Conservation (phyloP, 805 yeast species). For the Metschnikowia matae region DNA sequence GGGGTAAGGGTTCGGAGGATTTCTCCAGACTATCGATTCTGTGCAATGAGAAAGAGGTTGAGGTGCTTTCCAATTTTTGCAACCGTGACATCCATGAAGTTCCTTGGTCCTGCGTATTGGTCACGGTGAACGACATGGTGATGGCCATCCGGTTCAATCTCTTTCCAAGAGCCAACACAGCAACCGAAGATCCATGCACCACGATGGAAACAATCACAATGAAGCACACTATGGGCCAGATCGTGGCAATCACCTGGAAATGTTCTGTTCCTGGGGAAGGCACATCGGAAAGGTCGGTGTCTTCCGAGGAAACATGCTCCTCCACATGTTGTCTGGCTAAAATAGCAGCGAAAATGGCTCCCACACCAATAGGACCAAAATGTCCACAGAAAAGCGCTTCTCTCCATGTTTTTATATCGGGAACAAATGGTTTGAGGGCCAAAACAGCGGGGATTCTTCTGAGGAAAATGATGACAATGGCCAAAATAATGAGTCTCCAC, state of each 20-base stretch:
- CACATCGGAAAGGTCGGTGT: constrained; percentile 51
- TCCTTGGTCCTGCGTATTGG: constrained; percentile 50
- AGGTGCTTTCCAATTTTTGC: constrained; percentile 68
- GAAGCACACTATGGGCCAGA: constrained; percentile 67
- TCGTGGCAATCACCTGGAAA: constrained; percentile 54
- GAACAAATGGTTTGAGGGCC: constrained; percentile 69
- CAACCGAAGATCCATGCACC: constrained; percentile 80
- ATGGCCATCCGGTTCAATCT: constrained; percentile 88
- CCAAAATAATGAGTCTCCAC: constrained; percentile 77
- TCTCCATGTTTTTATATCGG: constrained; percentile 87
- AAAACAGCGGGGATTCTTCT: constrained; percentile 82
- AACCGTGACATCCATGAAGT: constrained; percentile 81
- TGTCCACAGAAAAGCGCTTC: constrained; percentile 94
- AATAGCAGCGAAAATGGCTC: constrained; percentile 82
- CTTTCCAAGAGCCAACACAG: constrained; percentile 49
- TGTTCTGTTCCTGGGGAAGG: constrained; percentile 48
- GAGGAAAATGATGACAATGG: constrained; percentile 67
- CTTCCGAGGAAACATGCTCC: constrained; percentile 42
- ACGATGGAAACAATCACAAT: constrained; percentile 76
- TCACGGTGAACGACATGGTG: constrained; percentile 77
- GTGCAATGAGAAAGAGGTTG: constrained; percentile 76
- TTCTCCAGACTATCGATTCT: constrained; percentile 61
- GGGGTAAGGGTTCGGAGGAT: constrained; percentile 23
- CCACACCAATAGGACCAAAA: constrained; percentile 95
- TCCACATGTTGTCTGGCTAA: constrained; percentile 73